These are phyloP conservation scores for Hibiscus tridactylites DNA, from an alignment of 345 rosid species.

Conservation along the genomic window DNA sequence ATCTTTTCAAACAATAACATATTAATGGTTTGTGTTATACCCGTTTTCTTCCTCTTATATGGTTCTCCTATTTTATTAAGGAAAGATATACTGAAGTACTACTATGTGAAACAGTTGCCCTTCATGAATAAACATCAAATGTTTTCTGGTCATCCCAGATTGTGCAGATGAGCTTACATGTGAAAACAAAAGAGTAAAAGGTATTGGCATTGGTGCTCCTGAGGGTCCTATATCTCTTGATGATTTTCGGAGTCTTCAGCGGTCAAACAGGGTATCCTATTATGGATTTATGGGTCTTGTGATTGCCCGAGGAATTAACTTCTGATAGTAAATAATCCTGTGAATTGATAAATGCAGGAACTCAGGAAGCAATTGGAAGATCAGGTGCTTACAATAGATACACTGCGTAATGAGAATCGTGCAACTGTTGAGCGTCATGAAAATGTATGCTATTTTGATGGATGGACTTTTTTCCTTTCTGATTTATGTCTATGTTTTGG, in stretches of 20 bases:
- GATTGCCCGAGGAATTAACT: constrained; percentile 5
- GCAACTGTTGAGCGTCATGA: constrained; percentile 50
- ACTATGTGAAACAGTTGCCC: background rate
- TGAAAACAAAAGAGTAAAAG: constrained; percentile 74
- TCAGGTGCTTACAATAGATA: constrained; percentile 66
- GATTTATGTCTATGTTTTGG: background rate
- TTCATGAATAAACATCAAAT: background rate
- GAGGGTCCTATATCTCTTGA: constrained; percentile 94
- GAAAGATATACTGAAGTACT: background rate
- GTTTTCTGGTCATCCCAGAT: constrained; percentile 5
- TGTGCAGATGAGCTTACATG: constrained; percentile 50
- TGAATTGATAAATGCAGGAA: constrained; percentile 42
- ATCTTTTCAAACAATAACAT: background rate
- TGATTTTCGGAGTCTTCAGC: constrained; percentile 96
- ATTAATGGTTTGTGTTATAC: background rate
- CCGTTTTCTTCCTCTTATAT: background rate
- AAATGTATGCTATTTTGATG: constrained; percentile 38
- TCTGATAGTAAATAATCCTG: background rate
- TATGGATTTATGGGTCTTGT: constrained; percentile 1
- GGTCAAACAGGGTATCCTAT: constrained; percentile 67
- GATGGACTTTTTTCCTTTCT: background rate
- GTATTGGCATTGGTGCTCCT: constrained; percentile 87
- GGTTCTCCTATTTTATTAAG: background rate
- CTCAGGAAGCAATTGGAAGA: constrained; percentile 84
- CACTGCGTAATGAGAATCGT: constrained; percentile 57